Percentiles rank a stretch among this genome's conserved stretches.
phyloP scores from a whole-genome alignment of 306 rosid genomes.

The Citrullus mucosospermus region DNA sequence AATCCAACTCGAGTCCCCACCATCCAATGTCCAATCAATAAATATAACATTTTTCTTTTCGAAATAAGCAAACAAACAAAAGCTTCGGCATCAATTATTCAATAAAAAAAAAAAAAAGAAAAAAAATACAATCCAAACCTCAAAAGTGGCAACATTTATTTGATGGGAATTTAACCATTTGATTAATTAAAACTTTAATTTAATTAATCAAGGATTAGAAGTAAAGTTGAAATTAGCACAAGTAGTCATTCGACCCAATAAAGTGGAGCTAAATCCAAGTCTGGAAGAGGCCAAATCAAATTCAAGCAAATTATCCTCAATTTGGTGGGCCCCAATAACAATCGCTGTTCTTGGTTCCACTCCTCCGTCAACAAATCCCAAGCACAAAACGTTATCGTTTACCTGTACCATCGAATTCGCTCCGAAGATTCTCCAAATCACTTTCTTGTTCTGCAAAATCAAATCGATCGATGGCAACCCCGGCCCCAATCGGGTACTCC shows the following conservation, averaged over 20 bases:
- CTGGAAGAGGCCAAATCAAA: slow-evolving; percentile 35
- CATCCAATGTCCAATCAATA: not conserved
- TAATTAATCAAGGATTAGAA: slow-evolving; percentile 15
- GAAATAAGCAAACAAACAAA: too few species aligned
- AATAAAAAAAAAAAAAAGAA: not conserved
- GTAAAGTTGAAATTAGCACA: slow-evolving; percentile 55
- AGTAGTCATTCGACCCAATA: slow-evolving; percentile 19
- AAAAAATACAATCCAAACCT: not conserved
- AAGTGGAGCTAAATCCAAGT: slow-evolving; percentile 36
- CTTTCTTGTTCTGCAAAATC: slow-evolving; percentile 32
- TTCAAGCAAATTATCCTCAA: slow-evolving; percentile 43
- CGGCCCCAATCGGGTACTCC: slow-evolving; percentile 22
- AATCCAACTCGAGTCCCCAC: not conserved
- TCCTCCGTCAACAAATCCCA: slow-evolving; percentile 54
- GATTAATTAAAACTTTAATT: not conserved
- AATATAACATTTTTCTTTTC: too few species aligned
- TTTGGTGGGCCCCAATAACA: slow-evolving; percentile 40
- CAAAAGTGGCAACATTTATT: not conserved
- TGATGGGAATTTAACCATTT: not conserved
- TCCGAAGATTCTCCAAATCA: slow-evolving; percentile 33
- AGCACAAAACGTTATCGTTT: slow-evolving; percentile 24
- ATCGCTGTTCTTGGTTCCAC: slow-evolving; percentile 27
- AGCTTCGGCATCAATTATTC: not conserved
- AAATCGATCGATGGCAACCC: slow-evolving; percentile 30
- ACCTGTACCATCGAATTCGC: slow-evolving; percentile 49